Base-by-base conservation (phyloP, 108 stramenopile genomes). In the Cyclotella atomus region DNA sequence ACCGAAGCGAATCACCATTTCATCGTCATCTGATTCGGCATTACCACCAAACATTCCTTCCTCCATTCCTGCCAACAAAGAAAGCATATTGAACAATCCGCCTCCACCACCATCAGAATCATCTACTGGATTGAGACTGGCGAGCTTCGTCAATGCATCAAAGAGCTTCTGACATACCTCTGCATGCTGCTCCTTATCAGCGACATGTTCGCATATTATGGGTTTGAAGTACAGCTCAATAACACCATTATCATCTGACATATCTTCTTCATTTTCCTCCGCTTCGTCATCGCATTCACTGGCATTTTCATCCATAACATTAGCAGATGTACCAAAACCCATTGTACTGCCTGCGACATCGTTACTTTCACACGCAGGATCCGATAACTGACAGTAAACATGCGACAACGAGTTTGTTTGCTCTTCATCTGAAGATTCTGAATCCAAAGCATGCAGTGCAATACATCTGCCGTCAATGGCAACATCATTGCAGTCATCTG, bases 381-480 rank as follows among this genome's bases (percentile, higher is more conserved):
- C 61, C 12, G 61, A 62, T 14, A 62, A 24, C 25, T 62, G 61
- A 24, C 61, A 62, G 44, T 62, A 62, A 14, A 62, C 61, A 62
- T 62, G 61, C 14, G 61, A 17, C 30, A 59, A 30, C 32, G n/a
- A 28, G 8, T 33, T 30, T 33, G 27, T 44, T 29, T 29, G 38
- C 19, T 56, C 33, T 59, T 21, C 56, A 46, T 45, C 23, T 65
- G 67, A 44, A 23, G 43, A n/a, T n/a, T n/a, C 27, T 45, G 73
- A 70, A 59, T 81, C 80, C 45, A 92, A 63, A 59, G 91, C 91
- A 75, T 92, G 91, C 65, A 92, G 62, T 47, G 77, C 79, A 71
- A 92, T 88, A 52, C 89, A 89, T 17, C 79, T 69, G 8, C 84
- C 91, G 57, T 85, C 87, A 41, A 92, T 70, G 10, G 87, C 82